Base-by-base conservation (phyloP, 176 grass and related monocot species). In the Rhynchospora tenuis region DNA sequence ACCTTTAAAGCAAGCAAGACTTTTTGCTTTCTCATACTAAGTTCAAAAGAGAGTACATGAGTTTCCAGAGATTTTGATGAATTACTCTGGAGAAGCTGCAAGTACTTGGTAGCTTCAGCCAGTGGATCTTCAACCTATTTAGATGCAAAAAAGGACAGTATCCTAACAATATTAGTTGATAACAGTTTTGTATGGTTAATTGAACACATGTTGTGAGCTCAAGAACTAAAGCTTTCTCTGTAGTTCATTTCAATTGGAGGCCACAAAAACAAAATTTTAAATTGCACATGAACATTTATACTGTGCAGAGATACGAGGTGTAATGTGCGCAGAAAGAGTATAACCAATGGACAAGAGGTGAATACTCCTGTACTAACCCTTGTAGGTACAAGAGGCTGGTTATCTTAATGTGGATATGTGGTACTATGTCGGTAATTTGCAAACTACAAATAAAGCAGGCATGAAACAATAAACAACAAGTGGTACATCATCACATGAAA, bases 1-100 rank as follows among this genome's bases (percentile, higher is more conserved):
- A 99, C 97, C 97, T 99, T 91, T 83, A 99, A 99, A 86, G 97
- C 97, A 61, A 99, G 91, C 64, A 99, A 92, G 83, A 92, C 84
- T 43, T 95, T 99, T 88, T 96, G 89, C 76, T 93, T 99, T 85
- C 91, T 92, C 93, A 99, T 99, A 86, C 90, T 99, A 64, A 96
- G 86, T 89, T 96, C 93, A 86, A 99, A 99, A 64, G 97, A 93
- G 83, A 99, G 88, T 85, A 86, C 85, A 67, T 99, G 97, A 27
- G 93, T 99, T 90, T 93, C 91, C 84, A 99, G 82, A 48, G 89
- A 92, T 23, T 84, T 82, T 76, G 91, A 89, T 3, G 97, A 99
- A 87, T 96, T 96, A 85, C 86, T 92, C 80, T 99, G 97, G 71
- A 99, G 86, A 69, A 99, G 86, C 88, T 96, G 94, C 85, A 99